Percentiles rank a stretch among this genome's conserved stretches.
Evolutionary conservation across 192 early-diverging fungal genomes (phyloP).

Genomic region (Coemansia umbellata): DNA sequence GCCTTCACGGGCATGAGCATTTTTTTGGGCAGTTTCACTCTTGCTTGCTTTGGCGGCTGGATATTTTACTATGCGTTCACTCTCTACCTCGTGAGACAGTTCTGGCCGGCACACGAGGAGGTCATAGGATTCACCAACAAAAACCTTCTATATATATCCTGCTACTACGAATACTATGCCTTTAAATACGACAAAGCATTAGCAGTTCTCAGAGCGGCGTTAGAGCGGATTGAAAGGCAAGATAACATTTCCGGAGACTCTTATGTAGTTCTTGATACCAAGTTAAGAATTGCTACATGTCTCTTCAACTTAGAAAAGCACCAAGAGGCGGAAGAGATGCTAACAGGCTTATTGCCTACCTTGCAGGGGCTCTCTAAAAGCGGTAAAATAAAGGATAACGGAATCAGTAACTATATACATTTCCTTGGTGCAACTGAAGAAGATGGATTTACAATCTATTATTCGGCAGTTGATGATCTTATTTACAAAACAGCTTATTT

Average conservation of each 20-base stretch:
- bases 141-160: slow-evolving; percentile 31
- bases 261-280: slow-evolving; percentile 19
- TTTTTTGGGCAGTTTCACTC: too few relatives aligned
- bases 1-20: slow-evolving; percentile 5
- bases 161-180: slow-evolving; percentile 24
- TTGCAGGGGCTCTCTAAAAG: background rate
- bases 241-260: slow-evolving; percentile 3
- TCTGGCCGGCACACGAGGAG: slow-evolving; percentile 28
- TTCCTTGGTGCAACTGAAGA: too few relatives aligned
- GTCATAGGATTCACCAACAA: slow-evolving; percentile 5
- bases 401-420: too few relatives aligned
- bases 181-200: slow-evolving; percentile 19
- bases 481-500: slow-evolving; percentile 1
- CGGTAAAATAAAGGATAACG: background rate
- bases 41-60: slow-evolving; percentile 10
- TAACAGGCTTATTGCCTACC: slow-evolving; percentile 7
- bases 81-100: slow-evolving; percentile 12
- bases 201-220: slow-evolving; percentile 13
- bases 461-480: background rate
- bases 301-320: slow-evolving; percentile 7
- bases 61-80: slow-evolving; percentile 20
- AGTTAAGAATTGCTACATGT: slow-evolving; percentile 35
- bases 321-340: slow-evolving; percentile 2
- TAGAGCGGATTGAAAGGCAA: slow-evolving; percentile 5
- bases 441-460: too few relatives aligned